Percentiles rank a stretch among this genome's conserved stretches.
Conservation (phyloP, 768 basidiomycete species). For the Pisolithus albus region DNA sequence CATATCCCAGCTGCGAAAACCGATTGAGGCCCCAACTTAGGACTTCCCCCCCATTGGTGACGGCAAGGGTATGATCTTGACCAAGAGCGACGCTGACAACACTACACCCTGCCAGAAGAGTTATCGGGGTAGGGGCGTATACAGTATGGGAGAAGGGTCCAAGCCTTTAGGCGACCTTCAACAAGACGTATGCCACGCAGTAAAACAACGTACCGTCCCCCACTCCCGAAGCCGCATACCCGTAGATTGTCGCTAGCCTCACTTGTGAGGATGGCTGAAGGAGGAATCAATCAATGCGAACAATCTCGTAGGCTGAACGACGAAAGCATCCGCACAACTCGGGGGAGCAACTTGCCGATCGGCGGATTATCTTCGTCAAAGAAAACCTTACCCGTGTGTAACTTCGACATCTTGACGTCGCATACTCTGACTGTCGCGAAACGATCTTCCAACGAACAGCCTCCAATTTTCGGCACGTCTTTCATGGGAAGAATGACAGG, state of each 20-base stretch:
- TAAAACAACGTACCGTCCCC: conserved; percentile 52
- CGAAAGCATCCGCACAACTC: too few species aligned
- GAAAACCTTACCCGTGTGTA: conserved; percentile 66
- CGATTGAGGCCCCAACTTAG: conserved; percentile 89
- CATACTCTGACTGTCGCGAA: conserved; percentile 60
- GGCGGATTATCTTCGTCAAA: neutral
- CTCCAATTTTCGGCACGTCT: conserved; percentile 7
- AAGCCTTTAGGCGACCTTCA: conserved; percentile 34
- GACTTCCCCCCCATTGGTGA: conserved; percentile 77
- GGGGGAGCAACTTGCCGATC: too few species aligned
- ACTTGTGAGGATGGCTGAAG: conserved; percentile 55
- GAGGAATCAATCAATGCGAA: neutral
- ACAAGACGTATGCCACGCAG: neutral
- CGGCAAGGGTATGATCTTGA: conserved; percentile 89
- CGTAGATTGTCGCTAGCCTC: conserved; percentile 70
- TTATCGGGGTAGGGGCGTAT: conserved; percentile 56
- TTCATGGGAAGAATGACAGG: conserved; percentile 46
- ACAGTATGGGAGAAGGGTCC: conserved; percentile 76
- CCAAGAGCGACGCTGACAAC: conserved; percentile 73
- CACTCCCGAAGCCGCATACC: conserved; percentile 84
- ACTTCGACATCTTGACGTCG: conserved; percentile 73
- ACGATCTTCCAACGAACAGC: conserved; percentile 32
- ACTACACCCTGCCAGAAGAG: conserved; percentile 43
- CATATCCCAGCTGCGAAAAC: conserved; percentile 84
- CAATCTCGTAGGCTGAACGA: too few species aligned